Evolutionary conservation across 106 monocot species (phyloP), one percentile per base, ranked within the genome.

Genomic region (Phalaenopsis aphrodite): DNA sequence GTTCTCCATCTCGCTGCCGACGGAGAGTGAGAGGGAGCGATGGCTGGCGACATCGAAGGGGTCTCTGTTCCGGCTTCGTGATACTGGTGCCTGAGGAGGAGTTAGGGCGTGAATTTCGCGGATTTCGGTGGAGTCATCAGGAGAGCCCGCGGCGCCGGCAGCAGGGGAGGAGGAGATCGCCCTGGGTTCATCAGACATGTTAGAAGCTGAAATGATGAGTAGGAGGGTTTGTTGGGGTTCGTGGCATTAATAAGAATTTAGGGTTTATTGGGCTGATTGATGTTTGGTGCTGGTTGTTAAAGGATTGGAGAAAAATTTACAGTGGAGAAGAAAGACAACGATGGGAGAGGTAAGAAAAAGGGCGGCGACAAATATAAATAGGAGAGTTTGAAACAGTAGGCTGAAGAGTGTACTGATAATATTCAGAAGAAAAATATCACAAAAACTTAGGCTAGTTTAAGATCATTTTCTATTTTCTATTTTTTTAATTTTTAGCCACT

Each of bases 71-170:
- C 58, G 23, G 69, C 48, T 41, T 75, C 15, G 36, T 55, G 68
- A 41, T 11, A 80, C 10, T 30, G 72, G 56, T 11, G 55, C 66
- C 55, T 67, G 81, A 21, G 84, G 79, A 5, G 91, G 83, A 5
- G 79, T 88, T 67, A 95, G 71, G 2, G 89, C 84, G 79, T 95
- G 95, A 75, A 95, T 91, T 21, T 95, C 95, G 14, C 95, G 87
- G 72, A 90, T 67, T 41, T 85, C 88, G 18, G 64, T 46, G 18
- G 45, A 80, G 19, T 86, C 89, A 80, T 55, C 83, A 19, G 55
- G 73, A 23, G 45, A 72, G 1, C 15, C 42, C 6, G 38, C 73
- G 47, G 24, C 48, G 12, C 5, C 16, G 19, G 17, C 42, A n/a
- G 74, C 42, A 43, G 74, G 1, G 18, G 42, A 18, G 19, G 74